phyloP scores from a whole-genome alignment of 2,329 filamentous ascomycete species.

The Sclerotinia sclerotiorum region DNA sequence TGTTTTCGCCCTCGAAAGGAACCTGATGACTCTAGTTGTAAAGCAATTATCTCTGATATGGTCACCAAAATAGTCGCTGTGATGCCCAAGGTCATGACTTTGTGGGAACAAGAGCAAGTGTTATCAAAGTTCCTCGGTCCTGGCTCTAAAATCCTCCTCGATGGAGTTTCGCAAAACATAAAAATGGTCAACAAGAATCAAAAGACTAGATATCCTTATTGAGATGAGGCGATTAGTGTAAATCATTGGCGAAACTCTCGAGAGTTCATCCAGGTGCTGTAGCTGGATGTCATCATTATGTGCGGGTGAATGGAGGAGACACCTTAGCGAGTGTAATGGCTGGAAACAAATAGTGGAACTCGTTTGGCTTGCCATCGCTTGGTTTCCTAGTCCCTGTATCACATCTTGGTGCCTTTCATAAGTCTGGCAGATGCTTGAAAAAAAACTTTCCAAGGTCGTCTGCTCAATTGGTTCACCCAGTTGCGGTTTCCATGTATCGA shows the following conservation, averaged over 20 bases:
- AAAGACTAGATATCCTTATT: background rate
- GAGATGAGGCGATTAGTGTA: no score
- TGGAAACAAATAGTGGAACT: slow-evolving; percentile 43
- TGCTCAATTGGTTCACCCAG: slow-evolving; percentile 84
- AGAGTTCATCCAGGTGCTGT: background rate
- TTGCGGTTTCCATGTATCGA: slow-evolving; percentile 78
- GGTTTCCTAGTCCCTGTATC: slow-evolving; percentile 89
- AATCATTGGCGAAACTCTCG: background rate
- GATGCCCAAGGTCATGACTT: no score
- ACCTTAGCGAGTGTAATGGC: background rate
- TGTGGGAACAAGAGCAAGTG: no score
- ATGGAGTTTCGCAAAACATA: no score
- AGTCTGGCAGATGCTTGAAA: slow-evolving; percentile 93
- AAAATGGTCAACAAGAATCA: background rate
- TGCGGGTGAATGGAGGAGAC: no score
- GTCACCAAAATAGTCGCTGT: no score
- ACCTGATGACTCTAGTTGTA: no score
- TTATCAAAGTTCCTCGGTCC: no score
- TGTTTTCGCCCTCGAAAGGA: no score
- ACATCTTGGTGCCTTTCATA: slow-evolving; percentile 98
- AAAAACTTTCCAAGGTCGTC: slow-evolving; percentile 96
- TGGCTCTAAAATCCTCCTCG: no score
- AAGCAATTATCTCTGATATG: no score
- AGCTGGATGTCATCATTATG: background rate
- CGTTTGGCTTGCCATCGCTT: slow-evolving; percentile 71